A percentile compares a stretch with the other conserved stretches of the same genome.
phyloP scores from a whole-genome alignment of 1,139 yeast genomes.

The Taphrina wiesneri region DNA sequence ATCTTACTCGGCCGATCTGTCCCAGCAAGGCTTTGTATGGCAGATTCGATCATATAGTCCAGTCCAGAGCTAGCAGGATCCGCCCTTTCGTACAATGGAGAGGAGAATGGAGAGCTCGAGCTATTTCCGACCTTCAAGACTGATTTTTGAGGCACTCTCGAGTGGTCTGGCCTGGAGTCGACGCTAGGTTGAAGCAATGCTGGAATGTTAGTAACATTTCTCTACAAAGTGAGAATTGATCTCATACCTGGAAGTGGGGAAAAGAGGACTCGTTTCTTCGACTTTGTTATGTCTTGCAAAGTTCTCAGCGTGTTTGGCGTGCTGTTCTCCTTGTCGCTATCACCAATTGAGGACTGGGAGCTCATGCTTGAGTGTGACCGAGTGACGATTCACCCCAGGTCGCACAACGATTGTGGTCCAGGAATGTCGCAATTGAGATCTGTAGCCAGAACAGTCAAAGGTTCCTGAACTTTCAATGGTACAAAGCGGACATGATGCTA shows the following conservation, averaged over 20 bases:
- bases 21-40: slow-evolving; percentile 13
- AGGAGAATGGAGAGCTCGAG: slow-evolving; percentile 18
- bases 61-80: slow-evolving; percentile 5
- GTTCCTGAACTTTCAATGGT: background rate
- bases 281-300: background rate
- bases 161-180: slow-evolving; percentile 10
- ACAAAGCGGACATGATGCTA: no score
- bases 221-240: background rate
- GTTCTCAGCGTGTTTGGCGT: background rate
- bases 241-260: slow-evolving; percentile 22
- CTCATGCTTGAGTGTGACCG: slow-evolving; percentile 6
- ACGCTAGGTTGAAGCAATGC: slow-evolving; percentile 9
- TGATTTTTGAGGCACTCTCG: slow-evolving; percentile 21
- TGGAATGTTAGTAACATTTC: background rate
- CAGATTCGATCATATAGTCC: slow-evolving; percentile 13
- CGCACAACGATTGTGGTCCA: no score
- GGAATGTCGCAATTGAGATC: no score
- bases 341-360: slow-evolving; percentile 18
- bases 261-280: slow-evolving; percentile 28
- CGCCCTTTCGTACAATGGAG: background rate
- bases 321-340: slow-evolving; percentile 31
- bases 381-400: background rate
- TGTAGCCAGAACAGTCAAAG: no score
- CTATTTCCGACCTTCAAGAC: slow-evolving; percentile 15
- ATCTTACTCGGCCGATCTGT: slow-evolving; percentile 23